phyloP scores from a whole-genome alignment of 768 basidiomycete species.

The Lactarius vividus region DNA sequence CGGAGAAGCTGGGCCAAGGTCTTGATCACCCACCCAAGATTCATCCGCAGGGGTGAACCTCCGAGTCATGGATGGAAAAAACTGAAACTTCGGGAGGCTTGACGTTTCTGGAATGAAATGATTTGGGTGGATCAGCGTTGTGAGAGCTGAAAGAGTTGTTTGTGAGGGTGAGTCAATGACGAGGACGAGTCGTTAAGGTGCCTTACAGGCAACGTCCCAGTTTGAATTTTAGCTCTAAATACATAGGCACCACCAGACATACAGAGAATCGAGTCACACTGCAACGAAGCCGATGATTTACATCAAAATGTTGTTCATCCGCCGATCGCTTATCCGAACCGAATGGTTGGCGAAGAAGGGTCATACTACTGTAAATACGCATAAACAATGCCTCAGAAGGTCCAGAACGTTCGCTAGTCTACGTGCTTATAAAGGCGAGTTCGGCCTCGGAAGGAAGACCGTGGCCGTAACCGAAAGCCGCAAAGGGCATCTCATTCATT shows the following conservation, averaged over 20 bases:
- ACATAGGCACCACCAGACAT: not conserved
- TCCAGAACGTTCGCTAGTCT: not conserved
- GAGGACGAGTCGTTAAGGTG: not conserved
- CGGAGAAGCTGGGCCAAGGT: constrained; percentile 4
- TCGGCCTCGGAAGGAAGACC: not conserved
- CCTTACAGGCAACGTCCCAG: not conserved
- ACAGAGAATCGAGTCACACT: not conserved
- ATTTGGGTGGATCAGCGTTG: not conserved
- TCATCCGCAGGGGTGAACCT: not conserved
- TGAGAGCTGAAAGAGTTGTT: not conserved
- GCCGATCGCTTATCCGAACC: not conserved
- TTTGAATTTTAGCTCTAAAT: not conserved
- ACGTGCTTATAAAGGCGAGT: not conserved
- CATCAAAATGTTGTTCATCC: too few relatives aligned
- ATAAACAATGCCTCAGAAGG: not conserved
- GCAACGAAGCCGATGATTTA: not conserved
- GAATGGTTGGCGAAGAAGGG: not conserved
- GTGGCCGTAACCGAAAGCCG: not conserved
- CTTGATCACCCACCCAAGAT: constrained; percentile 3
- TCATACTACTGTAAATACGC: not conserved
- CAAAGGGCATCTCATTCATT: not conserved
- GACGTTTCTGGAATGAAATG: too few relatives aligned
- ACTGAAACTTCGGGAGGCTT: not conserved
- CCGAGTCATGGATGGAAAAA: not conserved
- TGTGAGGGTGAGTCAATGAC: not conserved